These are phyloP conservation scores for Lagenaria siceraria DNA, from an alignment of 306 rosid genomes.

Conservation along the genomic window DNA sequence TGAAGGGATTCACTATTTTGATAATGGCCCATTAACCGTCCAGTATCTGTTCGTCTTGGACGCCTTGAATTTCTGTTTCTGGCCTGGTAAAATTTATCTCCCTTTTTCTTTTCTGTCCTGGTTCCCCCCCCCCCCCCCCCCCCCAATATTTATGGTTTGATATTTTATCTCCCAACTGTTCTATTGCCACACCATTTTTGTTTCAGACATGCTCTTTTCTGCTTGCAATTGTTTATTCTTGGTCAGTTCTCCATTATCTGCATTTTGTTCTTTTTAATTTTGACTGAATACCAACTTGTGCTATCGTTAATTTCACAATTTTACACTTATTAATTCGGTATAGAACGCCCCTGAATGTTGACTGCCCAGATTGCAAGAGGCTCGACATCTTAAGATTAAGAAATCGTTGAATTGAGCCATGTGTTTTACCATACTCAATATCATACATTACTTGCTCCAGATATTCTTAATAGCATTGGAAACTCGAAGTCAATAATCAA, in stretches of 20 bases:
- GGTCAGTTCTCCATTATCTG: not conserved
- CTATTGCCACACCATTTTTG: not conserved
- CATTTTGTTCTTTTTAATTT: not conserved
- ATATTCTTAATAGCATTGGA: not conserved
- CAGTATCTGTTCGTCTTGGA: conserved; percentile 84
- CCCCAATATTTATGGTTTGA: too few relatives aligned
- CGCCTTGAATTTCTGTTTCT: conserved; percentile 90
- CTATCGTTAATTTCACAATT: not conserved
- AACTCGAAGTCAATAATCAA: not conserved
- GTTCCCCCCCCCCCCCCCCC: fast-evolving
- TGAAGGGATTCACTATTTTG: conserved; percentile 97
- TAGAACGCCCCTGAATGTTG: not conserved
- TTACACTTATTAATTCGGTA: not conserved
- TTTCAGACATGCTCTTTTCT: not conserved
- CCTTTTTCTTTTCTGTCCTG: not conserved
- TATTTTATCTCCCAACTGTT: too few relatives aligned
- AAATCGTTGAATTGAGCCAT: not conserved
- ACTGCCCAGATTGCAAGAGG: not conserved
- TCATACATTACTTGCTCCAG: not conserved
- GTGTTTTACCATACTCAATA: not conserved
- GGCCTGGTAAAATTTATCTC: conserved; percentile 55
- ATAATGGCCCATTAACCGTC: conserved; percentile 82
- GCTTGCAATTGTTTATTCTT: not conserved
- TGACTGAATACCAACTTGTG: not conserved
- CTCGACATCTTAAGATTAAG: not conserved